Conservation (phyloP, 1,284 basidiomycete genomes). For the Psilocybe mexicana region DNA sequence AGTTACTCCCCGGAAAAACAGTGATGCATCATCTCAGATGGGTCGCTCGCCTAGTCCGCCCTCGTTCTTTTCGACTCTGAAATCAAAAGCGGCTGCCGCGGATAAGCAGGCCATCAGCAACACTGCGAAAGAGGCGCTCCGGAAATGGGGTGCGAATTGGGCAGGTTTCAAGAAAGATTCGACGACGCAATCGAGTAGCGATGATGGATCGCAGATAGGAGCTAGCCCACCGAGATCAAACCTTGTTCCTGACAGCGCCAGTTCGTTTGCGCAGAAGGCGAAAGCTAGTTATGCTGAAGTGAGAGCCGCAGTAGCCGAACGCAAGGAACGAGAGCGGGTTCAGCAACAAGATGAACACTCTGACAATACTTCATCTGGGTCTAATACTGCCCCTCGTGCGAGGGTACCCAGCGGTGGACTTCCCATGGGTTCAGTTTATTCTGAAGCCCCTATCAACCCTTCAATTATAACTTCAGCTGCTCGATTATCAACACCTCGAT, state of each 20-base stretch:
- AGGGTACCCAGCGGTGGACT: constrained; percentile 12
- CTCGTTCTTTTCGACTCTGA: constrained; percentile 72
- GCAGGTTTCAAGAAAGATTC: constrained; percentile 58
- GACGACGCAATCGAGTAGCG: constrained; percentile 26
- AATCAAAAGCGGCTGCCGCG: constrained; percentile 67
- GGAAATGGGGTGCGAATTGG: constrained; percentile 88
- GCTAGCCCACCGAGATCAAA: constrained; percentile 15
- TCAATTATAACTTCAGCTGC: constrained; percentile 20
- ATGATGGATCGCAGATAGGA: constrained; percentile 37
- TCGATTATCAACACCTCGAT: constrained; percentile 20
- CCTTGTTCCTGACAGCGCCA: constrained; percentile 19
- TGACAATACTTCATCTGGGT: constrained; percentile 15
- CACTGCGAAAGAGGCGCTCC: constrained; percentile 81
- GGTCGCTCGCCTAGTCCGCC: constrained; percentile 36
- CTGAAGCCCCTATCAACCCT: constrained; percentile 19
- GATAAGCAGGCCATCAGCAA: constrained; percentile 84
- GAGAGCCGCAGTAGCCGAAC: constrained; percentile 65
- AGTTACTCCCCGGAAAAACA: constrained; percentile 27
- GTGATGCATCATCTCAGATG: constrained; percentile 23
- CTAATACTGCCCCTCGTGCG: constrained; percentile 13
- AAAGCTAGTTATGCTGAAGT: constrained; percentile 70
- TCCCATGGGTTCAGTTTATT: constrained; percentile 19
- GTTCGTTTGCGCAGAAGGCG: constrained; percentile 36
- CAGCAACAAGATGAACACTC: constrained; percentile 25
- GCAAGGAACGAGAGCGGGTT: constrained; percentile 49